These are phyloP conservation scores for Thraustochytrium striatum DNA, from an alignment of 352 stramenopile species.

Conservation along the genomic window DNA sequence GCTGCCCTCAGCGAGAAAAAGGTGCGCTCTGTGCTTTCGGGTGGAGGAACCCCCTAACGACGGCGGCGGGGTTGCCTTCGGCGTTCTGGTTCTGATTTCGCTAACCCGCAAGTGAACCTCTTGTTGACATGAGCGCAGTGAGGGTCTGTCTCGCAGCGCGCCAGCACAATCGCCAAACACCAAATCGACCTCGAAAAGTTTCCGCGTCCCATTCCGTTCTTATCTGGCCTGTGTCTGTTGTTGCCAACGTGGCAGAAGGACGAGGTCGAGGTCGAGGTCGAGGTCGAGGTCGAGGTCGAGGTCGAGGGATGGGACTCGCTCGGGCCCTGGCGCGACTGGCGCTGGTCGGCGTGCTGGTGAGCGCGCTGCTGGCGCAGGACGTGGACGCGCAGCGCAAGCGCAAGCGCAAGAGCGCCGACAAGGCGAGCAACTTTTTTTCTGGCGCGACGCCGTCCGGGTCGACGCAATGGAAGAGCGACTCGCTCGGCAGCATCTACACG, in stretches of 20 bases:
- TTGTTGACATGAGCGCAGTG: too few species aligned
- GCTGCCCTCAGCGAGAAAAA: slow-evolving; percentile 80
- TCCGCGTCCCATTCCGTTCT: neutral
- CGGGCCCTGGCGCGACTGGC: neutral
- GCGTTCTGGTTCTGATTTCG: neutral
- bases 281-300: neutral
- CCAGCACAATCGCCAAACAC: neutral
- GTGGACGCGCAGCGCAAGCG: neutral
- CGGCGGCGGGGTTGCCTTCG: neutral
- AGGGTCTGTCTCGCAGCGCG: neutral
- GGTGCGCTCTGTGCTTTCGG: neutral
- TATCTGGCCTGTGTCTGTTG: too few species aligned
- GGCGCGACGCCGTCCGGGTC: slow-evolving; percentile 36
- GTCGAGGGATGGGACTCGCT: neutral
- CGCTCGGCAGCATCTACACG: slow-evolving; percentile 32
- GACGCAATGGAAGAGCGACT: slow-evolving; percentile 25
- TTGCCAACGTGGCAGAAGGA: neutral
- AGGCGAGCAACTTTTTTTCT: slow-evolving; percentile 34
- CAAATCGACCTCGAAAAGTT: neutral
- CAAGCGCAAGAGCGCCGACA: neutral
- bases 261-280: neutral
- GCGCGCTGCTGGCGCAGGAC: neutral
- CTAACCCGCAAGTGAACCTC: too few species aligned
- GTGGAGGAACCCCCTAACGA: neutral
- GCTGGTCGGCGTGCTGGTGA: neutral